Evolutionary conservation across 2,329 filamentous ascomycete species (phyloP).

Genomic region (Aspergillus novoparasiticus): DNA sequence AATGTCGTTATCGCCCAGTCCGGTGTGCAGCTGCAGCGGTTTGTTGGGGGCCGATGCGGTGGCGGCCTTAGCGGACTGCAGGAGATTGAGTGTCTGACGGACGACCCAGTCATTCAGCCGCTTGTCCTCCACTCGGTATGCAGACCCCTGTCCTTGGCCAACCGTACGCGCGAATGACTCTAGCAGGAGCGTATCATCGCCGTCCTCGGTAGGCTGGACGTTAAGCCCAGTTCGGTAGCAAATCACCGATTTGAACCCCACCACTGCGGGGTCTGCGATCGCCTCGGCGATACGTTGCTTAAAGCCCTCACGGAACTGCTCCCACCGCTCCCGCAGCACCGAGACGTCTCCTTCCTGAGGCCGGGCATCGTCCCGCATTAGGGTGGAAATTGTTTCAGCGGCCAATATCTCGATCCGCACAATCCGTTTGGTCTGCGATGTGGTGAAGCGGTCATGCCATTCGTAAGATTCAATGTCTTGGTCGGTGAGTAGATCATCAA

Average conservation of each 20-base stretch:
- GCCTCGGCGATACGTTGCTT: conserved; percentile 54
- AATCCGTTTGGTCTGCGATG: conserved; percentile 68
- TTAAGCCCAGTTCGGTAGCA: conserved; percentile 78
- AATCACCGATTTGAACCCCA: conserved; percentile 80
- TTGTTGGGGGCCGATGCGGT: conserved; percentile 56
- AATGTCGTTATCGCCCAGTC: conserved; percentile 79
- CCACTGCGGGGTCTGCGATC: conserved; percentile 68
- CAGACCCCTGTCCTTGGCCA: conserved; percentile 26
- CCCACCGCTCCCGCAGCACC: conserved; percentile 19
- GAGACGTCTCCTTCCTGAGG: conserved; percentile 33
- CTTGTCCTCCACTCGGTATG: conserved; percentile 57
- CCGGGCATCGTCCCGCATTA: conserved; percentile 39
- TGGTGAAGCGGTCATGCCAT: conserved; percentile 69
- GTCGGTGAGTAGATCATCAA: conserved; percentile 74
- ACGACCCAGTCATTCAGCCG: conserved; percentile 72
- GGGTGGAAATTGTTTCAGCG: conserved; percentile 58
- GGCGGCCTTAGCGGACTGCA: conserved; percentile 47
- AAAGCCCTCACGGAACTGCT: conserved; percentile 31
- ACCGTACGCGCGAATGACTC: conserved; percentile 32
- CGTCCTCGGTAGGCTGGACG: conserved; percentile 55
- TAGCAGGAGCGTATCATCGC: conserved; percentile 32
- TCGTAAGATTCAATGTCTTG: conserved; percentile 60
- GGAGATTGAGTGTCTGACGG: conserved; percentile 61
- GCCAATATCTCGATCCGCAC: conserved; percentile 77
- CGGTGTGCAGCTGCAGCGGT: conserved; percentile 82